Base-by-base conservation (phyloP, 1,139 yeast species). In the Blastobotrys petasosporus region DNA sequence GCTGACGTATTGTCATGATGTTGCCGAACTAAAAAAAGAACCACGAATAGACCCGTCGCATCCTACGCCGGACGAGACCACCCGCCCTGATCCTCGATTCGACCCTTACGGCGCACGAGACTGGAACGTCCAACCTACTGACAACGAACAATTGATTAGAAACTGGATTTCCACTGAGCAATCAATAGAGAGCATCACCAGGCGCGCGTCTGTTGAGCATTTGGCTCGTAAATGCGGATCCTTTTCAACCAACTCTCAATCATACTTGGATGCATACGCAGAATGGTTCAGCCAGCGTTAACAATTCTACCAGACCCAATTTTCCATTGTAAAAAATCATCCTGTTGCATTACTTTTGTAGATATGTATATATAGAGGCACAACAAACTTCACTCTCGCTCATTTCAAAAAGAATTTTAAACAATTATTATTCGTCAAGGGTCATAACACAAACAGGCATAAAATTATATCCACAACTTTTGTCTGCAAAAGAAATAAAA, bases 21-120 rank as follows among this genome's bases (percentile, higher is more conserved):
- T 62, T 4, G 67, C 67, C 1, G 48, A 53, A 12, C 15, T 44
- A 36, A 39, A 39, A 28, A 41, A 36, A 37, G 47, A 45, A 42
- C 41, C 41, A 29, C n/a, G 41, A 23, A 20, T 28, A 32, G 17
- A 13, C 16, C 23, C 37, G 17, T 16, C 35, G n/a, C 7, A 11
- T 7, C 23, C 20, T 32, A 10, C 25, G 16, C 37, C 13, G 5
- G 42, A 29, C 4, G 40, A 23, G 8, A n/a, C 23, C 10, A 37
- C 23, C 1, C 38, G 44, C 12, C 54, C 60, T 8, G 66, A 63
- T 44, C 67, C 68, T 1, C 51, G 68, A 16, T 38, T 61, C 25
- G 68, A 65, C 50, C 64, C 69, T 1, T 65, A 65, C 46, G 63
- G 60, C 4, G 63, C 65, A n/a, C 45, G 66, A 36, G 63, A 54